Evolutionary conservation across 2,329 filamentous ascomycete species (phyloP).

Genomic region (Dryadomyces quercus-mongolicae): DNA sequence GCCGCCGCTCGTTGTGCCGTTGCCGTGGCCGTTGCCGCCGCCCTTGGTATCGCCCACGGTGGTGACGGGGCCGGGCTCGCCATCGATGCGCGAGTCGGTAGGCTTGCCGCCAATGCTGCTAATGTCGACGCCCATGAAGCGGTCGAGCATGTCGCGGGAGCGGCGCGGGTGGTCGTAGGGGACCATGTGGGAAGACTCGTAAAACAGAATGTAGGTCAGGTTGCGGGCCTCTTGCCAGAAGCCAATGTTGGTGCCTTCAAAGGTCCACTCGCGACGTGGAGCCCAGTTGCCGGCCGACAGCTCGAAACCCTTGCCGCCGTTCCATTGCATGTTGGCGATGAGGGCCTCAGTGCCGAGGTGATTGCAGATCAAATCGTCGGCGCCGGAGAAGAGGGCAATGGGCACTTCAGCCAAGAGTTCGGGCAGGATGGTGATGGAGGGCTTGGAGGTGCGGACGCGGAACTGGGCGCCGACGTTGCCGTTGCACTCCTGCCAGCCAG

Average conservation of each 20-base stretch:
- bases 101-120: conserved; percentile 72
- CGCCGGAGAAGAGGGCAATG: conserved; percentile 81
- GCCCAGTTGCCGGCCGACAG: conserved; percentile 77
- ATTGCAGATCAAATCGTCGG: conserved; percentile 93
- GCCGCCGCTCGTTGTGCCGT: conserved; percentile 49
- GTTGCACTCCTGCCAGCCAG: conserved; percentile 86
- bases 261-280: conserved; percentile 86
- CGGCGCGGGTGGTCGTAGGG: conserved; percentile 85
- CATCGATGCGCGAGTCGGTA: conserved; percentile 69
- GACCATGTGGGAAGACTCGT: conserved; percentile 97
- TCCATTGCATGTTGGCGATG: conserved; percentile 86
- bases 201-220: conserved; percentile 87
- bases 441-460: conserved; percentile 54
- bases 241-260: conserved; percentile 77
- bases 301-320: conserved; percentile 84
- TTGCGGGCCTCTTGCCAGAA: conserved; percentile 94
- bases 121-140: conserved; percentile 90
- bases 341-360: conserved; percentile 86
- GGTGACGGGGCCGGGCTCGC: conserved; percentile 68
- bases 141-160: conserved; percentile 90
- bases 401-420: conserved; percentile 65
- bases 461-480: conserved; percentile 67
- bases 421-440: conserved; percentile 64
- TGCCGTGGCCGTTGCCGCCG: conserved; percentile 56
- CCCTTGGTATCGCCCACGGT: conserved; percentile 58